phyloP scores from a whole-genome alignment of 768 basidiomycete species.

The Pisolithus orientalis region DNA sequence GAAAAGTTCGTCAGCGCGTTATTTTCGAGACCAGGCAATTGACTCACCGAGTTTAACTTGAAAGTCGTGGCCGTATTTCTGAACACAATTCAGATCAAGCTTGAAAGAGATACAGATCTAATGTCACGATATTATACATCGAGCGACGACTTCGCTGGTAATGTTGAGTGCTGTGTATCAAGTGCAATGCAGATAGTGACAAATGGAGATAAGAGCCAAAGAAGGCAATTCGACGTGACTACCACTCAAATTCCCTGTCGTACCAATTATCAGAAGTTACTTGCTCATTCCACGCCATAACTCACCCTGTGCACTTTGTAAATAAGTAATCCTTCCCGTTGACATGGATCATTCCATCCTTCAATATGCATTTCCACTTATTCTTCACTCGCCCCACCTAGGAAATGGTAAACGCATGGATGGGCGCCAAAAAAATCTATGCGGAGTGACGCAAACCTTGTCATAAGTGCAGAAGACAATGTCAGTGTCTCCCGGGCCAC shows the following conservation, averaged over 20 bases:
- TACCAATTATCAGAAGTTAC: background rate
- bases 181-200: slow-evolving; percentile 18
- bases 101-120: background rate
- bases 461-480: slow-evolving; percentile 99
- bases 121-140: slow-evolving; percentile 14
- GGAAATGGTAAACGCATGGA: background rate
- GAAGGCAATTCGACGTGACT: slow-evolving; percentile 7
- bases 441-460: slow-evolving; percentile 53
- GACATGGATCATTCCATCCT: slow-evolving; percentile 96
- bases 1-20: too few relatives aligned
- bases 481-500: slow-evolving; percentile 69
- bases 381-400: slow-evolving; percentile 99
- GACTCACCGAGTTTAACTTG: too few relatives aligned
- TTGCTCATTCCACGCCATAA: slow-evolving; percentile 2
- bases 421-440: background rate
- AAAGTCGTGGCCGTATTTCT: too few relatives aligned
- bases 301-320: slow-evolving; percentile 92
- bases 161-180: slow-evolving; percentile 18
- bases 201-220: slow-evolving; percentile 1
- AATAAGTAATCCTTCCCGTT: slow-evolving; percentile 98
- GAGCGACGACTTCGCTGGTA: slow-evolving; percentile 12
- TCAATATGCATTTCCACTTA: slow-evolving; percentile 98
- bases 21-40: too few relatives aligned
- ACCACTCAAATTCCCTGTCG: slow-evolving; percentile 44
- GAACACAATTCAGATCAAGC: too few relatives aligned